Base-by-base conservation (phyloP, 441 rosid species). In the Isatis lusitanica region DNA sequence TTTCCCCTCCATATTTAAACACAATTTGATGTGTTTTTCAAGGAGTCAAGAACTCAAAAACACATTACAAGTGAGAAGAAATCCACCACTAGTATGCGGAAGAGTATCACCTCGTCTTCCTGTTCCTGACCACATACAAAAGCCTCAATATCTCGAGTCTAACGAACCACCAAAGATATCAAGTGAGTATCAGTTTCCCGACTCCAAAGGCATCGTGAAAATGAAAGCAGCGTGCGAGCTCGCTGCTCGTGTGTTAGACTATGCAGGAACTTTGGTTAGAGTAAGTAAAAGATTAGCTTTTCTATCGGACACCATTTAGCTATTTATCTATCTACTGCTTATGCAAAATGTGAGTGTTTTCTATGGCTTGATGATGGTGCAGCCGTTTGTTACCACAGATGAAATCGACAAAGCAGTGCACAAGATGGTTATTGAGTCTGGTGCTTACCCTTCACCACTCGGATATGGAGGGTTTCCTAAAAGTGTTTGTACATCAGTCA, bases 381-480 rank as follows among this genome's bases (percentile, higher is more conserved):
- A 92, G 96, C 96, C 92, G 57, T 87, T 86, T 16, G 90, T 88
- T 51, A 88, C 91, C 12, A 90, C 94, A 26, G 81, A 88, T 83
- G 88, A 92, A 83, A 92, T 90, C 58, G 96, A 92, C 80, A 86
- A 83, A 80, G 96, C 91, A 11, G 94, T 92, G 70, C 94, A 88
- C 63, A 61, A 85, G 63, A 88, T 92, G 97, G 84, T 90, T 16
- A 84, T 88, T 43, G 91, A 87, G 61, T 89, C 89, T 4, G 94
- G 90, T 74, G 94, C 92, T 77, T 92, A 92, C 78, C 97, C 97
- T 80, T 92, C 96, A n/a, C 97, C 96, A 76, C 92, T 92, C 69
- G 96, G 94, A 40, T 88, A 92, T 76, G 97, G 96, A 13, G 89
- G 91, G 33, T 92, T 92, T 75, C 97, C 96, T 0, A 88, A 90